A percentile compares a stretch with the other conserved stretches of the same genome.
Evolutionary conservation across 2,329 filamentous ascomycete genomes (phyloP).

Genomic region (Neofusicoccum cordaticola): DNA sequence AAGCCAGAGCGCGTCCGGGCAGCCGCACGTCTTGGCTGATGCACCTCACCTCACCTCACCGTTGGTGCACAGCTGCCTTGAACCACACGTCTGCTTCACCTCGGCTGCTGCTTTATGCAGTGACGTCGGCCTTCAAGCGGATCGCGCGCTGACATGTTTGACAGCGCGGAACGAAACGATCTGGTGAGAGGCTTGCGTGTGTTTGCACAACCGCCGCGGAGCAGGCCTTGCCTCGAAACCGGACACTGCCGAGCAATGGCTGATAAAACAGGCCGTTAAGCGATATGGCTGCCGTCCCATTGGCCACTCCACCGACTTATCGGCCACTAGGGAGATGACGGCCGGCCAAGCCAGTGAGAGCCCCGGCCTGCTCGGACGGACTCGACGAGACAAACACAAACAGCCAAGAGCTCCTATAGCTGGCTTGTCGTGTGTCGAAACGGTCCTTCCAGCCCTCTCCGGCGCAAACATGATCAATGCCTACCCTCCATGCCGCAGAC

Average conservation of each 20-base stretch:
- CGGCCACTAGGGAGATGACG: not conserved
- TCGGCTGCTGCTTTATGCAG: not conserved
- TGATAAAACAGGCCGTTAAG: not conserved
- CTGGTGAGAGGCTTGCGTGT: not conserved
- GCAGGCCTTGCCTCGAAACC: not conserved
- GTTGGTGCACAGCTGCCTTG: not conserved
- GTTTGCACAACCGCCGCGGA: not conserved
- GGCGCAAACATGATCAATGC: not conserved
- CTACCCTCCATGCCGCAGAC: too few relatives aligned
- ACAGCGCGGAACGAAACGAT: not conserved
- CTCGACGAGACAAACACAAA: not conserved
- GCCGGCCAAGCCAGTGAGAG: not conserved
- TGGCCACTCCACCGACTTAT: too few relatives aligned
- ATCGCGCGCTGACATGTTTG: not conserved
- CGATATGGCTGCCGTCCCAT: not conserved
- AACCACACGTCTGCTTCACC: not conserved
- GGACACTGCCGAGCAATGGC: not conserved
- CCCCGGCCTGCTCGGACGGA: not conserved
- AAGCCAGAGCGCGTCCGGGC: not conserved
- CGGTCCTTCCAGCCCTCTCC: not conserved
- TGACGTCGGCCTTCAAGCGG: not conserved
- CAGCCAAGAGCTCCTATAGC: not conserved
- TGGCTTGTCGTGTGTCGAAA: not conserved
- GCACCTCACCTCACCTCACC: not conserved
- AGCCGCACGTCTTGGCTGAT: not conserved